These are phyloP conservation scores for Leishmania major DNA, from an alignment of 208 protist species.

Conservation along the genomic window DNA sequence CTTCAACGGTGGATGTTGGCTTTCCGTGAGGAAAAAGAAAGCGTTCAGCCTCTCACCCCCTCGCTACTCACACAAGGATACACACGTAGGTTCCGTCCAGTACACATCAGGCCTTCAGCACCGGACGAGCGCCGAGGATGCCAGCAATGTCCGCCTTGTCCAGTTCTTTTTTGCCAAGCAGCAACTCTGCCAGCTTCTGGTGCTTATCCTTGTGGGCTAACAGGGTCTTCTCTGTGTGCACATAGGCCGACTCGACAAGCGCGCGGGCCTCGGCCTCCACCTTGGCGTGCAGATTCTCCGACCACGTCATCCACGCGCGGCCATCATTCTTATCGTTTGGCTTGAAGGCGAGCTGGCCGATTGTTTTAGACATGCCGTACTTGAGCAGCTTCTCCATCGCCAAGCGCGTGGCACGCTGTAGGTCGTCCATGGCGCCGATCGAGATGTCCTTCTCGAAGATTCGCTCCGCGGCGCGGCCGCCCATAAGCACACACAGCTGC, in stretches of 20 bases:
- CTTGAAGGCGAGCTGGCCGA: constrained; percentile 89
- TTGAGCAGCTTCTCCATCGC: constrained; percentile 89
- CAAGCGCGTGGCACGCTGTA: constrained; percentile 87
- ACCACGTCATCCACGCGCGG: constrained; percentile 89
- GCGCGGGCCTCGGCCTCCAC: constrained; percentile 84
- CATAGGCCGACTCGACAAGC: constrained; percentile 72
- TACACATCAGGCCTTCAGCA: not conserved
- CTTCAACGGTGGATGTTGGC: not conserved
- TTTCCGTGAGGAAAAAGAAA: not conserved
- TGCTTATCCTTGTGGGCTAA: constrained; percentile 73
- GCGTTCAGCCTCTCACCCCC: too few relatives aligned
- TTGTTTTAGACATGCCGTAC: constrained; percentile 89
- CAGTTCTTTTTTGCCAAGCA: constrained; percentile 90
- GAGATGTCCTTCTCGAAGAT: constrained; percentile 90
- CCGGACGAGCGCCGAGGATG: constrained; percentile 76
- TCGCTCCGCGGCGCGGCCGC: constrained; percentile 86
- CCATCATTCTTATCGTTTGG: constrained; percentile 89
- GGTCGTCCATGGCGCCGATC: constrained; percentile 92
- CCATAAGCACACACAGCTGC: constrained; percentile 91
- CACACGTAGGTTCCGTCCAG: too few relatives aligned
- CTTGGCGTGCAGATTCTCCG: constrained; percentile 86
- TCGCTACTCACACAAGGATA: too few relatives aligned
- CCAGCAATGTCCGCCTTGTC: constrained; percentile 73
- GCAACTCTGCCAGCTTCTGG: constrained; percentile 64
- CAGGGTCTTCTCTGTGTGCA: constrained; percentile 71